A percentile compares a stretch with the other conserved stretches of the same genome.
Conservation (phyloP, 208 protist species). For the Wallacemonas sp. region DNA sequence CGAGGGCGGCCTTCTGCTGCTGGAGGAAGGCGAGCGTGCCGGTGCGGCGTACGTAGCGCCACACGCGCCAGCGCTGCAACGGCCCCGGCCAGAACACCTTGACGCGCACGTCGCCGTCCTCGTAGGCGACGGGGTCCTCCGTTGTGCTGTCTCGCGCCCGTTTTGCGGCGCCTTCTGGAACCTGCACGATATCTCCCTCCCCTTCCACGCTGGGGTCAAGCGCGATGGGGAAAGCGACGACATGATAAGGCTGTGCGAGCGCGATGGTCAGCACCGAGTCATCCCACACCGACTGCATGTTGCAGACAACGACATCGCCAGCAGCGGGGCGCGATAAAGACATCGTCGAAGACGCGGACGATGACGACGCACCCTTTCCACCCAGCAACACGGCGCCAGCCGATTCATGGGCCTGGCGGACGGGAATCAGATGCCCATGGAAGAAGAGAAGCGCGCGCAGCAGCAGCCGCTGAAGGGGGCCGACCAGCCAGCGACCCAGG, state of each 20-base stretch:
- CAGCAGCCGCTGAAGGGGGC: conserved; percentile 41
- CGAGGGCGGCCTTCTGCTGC: conserved; percentile 18
- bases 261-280: conserved; percentile 60
- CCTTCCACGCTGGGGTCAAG: too few relatives aligned
- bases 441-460: conserved; percentile 62
- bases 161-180: not conserved
- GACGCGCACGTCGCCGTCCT: conserved; percentile 7
- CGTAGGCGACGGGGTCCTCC: conserved; percentile 1
- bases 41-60: conserved; percentile 50
- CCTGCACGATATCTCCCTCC: too few relatives aligned
- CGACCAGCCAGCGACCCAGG: conserved; percentile 35
- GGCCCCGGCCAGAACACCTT: conserved; percentile 55
- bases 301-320: conserved; percentile 69
- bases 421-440: conserved; percentile 47
- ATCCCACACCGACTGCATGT: conserved; percentile 78
- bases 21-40: conserved; percentile 30
- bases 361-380: not conserved
- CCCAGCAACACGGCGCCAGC: not conserved
- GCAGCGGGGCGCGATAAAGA: too few relatives aligned
- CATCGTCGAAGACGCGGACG: not conserved
- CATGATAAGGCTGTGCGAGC: conserved; percentile 32
- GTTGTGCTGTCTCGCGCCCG: not conserved
- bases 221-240: conserved; percentile 37
- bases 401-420: conserved; percentile 7
- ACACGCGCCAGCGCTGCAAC: conserved; percentile 71